Percentiles rank a stretch among this genome's conserved stretches.
phyloP scores from a whole-genome alignment of 805 yeast genomes.

The Ogataea ganodermae region DNA sequence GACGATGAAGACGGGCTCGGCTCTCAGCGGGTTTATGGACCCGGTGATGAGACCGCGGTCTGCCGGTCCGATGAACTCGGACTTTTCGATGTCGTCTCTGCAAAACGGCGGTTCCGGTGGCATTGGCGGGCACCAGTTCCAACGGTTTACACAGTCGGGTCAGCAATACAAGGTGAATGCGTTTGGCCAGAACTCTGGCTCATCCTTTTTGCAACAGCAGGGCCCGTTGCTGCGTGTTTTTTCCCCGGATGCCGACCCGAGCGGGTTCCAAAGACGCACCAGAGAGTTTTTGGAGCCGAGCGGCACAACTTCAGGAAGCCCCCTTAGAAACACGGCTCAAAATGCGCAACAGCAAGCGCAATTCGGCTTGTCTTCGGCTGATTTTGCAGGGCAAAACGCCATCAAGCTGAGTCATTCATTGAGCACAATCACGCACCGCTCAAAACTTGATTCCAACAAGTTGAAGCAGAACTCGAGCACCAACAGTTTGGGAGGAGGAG shows the following conservation, averaged over 20 bases:
- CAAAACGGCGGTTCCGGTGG: background rate
- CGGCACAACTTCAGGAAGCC: constrained; percentile 7
- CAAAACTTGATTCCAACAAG: constrained; percentile 26
- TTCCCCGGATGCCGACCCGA: constrained; percentile 32
- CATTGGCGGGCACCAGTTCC: constrained; percentile 5
- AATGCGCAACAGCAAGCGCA: constrained; percentile 8
- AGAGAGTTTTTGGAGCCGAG: constrained; percentile 21
- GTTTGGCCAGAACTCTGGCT: constrained; percentile 8
- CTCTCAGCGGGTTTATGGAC: constrained; percentile 14
- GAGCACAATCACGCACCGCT: constrained; percentile 30
- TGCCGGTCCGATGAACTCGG: constrained; percentile 42
- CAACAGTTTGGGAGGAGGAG: constrained; percentile 8
- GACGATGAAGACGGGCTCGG: constrained; percentile 11
- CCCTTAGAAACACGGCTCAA: constrained; percentile 3
- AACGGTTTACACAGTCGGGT: constrained; percentile 12
- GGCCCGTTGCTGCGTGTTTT: constrained; percentile 28
- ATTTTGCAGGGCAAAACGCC: constrained; percentile 30
- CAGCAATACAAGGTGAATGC: constrained; percentile 13
- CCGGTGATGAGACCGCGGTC: constrained; percentile 44
- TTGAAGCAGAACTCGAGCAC: constrained; percentile 11
- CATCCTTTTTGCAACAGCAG: constrained; percentile 13
- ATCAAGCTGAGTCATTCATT: constrained; percentile 33
- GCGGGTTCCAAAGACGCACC: constrained; percentile 24
- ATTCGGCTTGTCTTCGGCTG: constrained; percentile 21
- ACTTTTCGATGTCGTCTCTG: constrained; percentile 18